These are phyloP conservation scores for Priceomyces medius DNA, from an alignment of 805 yeast genomes.

Conservation along the genomic window DNA sequence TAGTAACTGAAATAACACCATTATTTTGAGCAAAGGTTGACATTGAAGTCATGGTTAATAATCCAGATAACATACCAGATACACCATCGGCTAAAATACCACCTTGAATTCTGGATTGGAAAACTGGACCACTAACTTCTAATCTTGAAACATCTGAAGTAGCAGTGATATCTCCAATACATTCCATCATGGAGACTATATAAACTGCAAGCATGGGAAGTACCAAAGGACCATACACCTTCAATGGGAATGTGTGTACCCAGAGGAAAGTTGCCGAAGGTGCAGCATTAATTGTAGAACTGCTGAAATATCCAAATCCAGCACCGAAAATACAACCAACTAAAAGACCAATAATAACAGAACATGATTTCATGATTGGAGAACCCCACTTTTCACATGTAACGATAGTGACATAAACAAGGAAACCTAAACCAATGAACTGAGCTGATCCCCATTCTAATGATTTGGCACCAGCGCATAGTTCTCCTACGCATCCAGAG, in stretches of 20 bases:
- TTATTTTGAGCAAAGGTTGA: slow-evolving; percentile 93
- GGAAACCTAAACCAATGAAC: slow-evolving; percentile 83
- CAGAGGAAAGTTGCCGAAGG: slow-evolving; percentile 84
- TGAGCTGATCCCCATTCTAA: slow-evolving; percentile 86
- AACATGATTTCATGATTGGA: slow-evolving; percentile 92
- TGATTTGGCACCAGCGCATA: slow-evolving; percentile 44
- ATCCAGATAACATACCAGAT: slow-evolving; percentile 72
- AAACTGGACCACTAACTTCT: slow-evolving; percentile 77
- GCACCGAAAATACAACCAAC: slow-evolving; percentile 93
- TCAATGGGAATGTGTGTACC: slow-evolving; percentile 79
- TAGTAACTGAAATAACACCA: slow-evolving; percentile 90
- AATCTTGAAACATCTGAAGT: slow-evolving; percentile 87
- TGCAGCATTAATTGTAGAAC: slow-evolving; percentile 58
- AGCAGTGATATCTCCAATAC: slow-evolving; percentile 93
- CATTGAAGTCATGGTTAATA: slow-evolving; percentile 85
- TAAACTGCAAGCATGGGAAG: slow-evolving; percentile 83
- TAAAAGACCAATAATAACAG: slow-evolving; percentile 80
- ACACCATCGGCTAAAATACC: slow-evolving; percentile 89
- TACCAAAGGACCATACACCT: slow-evolving; percentile 81
- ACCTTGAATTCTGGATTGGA: slow-evolving; percentile 87
- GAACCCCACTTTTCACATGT: slow-evolving; percentile 85
- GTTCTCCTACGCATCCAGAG: slow-evolving; percentile 52
- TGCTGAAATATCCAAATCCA: slow-evolving; percentile 78
- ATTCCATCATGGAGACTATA: slow-evolving; percentile 83
- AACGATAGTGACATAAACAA: slow-evolving; percentile 72